Evolutionary conservation across 208 protist genomes (phyloP), one percentile per base, ranked within the genome.

Genomic region (Crithidia bombi): DNA sequence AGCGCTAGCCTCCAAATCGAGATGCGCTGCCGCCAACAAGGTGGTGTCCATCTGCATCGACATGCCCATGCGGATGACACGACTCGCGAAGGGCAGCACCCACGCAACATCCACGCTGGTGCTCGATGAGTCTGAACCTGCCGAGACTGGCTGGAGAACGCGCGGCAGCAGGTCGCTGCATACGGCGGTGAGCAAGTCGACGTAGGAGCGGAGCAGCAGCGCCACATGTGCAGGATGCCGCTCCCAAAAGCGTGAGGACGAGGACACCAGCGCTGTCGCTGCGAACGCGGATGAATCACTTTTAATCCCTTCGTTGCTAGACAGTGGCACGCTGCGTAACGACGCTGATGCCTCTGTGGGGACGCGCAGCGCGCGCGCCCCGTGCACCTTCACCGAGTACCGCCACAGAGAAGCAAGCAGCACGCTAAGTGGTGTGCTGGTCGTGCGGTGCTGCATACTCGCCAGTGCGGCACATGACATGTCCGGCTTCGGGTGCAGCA

Each of bases 51-150:
- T 32, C 36, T 71, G 71, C 58, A 77, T 17, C 5, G 36, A 23
- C 41, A 76, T 61, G 26, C 62, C 70, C 6, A 65, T 49, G 23
- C 70, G 70, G 11, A 70, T 26, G 15, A 77, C 30, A 19, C 71
- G 63, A n/a, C 62, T 55, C 49, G 52, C 23, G 17, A 66, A 76
- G 3, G 70, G 63, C 17, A 76, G 38, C 46, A 69, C 61, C 44
- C 55, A 75, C 36, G 62, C 23, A 19, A 44, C 17, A 44, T 46
- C 19, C 6, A 11, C 1, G 26, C 41, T 10, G 17, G 41, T 14
- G 5, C 33, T 55, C 32, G 58, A 17, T 9, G 14, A 50, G 21
- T 28, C 5, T 38, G 46, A 0, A 19, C 23, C 19, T 33, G 28
- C 25, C 6, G 38, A 21, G 9, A 12, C 17, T 9, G 6, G 1